A percentile compares a stretch with the other conserved stretches of the same genome.
Conservation (phyloP, 768 basidiomycete genomes). For the Hysterangium stoloniferum region DNA sequence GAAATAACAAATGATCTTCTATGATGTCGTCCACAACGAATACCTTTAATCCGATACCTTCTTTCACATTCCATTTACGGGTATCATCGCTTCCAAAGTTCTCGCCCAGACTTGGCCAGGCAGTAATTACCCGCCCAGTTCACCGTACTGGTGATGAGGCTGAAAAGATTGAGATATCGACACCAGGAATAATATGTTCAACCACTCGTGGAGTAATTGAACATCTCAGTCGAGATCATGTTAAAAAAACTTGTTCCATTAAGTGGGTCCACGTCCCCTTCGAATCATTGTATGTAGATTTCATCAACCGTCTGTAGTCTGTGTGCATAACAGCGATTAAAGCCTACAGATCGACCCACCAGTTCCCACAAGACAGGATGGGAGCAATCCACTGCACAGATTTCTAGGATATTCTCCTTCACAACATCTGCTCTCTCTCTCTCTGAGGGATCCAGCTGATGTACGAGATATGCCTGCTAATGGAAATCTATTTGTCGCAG, state of each 20-base stretch:
- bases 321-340: slow-evolving; percentile 14
- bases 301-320: slow-evolving; percentile 22
- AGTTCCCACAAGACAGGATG: slow-evolving; percentile 50
- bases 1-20: too few species aligned
- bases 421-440: slow-evolving; percentile 49
- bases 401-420: slow-evolving; percentile 50
- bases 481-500: slow-evolving; percentile 47
- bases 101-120: slow-evolving; percentile 2
- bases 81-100: background rate
- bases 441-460: slow-evolving; percentile 60
- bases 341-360: slow-evolving; percentile 66
- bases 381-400: slow-evolving; percentile 48
- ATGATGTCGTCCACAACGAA: slow-evolving; percentile 2
- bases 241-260: slow-evolving; percentile 37
- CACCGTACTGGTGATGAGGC: background rate
- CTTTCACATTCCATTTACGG: background rate
- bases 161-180: slow-evolving; percentile 34
- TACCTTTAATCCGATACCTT: background rate
- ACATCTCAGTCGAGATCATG: slow-evolving; percentile 64
- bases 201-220: slow-evolving; percentile 71
- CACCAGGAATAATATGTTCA: slow-evolving; percentile 52
- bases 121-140: background rate
- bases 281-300: slow-evolving; percentile 58
- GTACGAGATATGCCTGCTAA: slow-evolving; percentile 66
- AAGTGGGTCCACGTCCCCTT: slow-evolving; percentile 66